These are phyloP conservation scores for Jaltomata sinuosa DNA, from an alignment of 257 asterid species.

Conservation along the genomic window DNA sequence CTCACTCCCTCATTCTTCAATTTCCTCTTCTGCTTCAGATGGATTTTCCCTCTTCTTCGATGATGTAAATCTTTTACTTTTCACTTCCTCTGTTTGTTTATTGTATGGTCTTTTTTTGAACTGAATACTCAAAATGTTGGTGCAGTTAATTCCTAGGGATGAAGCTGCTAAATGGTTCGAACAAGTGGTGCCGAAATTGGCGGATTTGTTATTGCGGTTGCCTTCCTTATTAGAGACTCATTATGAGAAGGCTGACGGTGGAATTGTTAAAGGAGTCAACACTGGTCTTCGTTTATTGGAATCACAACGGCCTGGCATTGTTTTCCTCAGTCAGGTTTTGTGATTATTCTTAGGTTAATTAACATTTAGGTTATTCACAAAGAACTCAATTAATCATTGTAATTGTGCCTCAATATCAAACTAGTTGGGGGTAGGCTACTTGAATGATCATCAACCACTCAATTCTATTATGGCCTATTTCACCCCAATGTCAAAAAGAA, in stretches of 20 bases:
- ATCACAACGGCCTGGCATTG: conserved; percentile 62
- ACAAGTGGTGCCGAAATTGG: conserved; percentile 61
- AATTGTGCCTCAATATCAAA: neutral
- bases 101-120: neutral
- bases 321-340: conserved; percentile 67
- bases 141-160: conserved; percentile 52
- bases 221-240: conserved; percentile 67
- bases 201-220: conserved; percentile 51
- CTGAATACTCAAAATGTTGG: neutral
- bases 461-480: neutral
- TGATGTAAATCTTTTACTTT: conserved; percentile 29
- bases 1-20: conserved; percentile 14
- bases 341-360: neutral
- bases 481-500: neutral
- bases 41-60: conserved; percentile 74
- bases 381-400: neutral
- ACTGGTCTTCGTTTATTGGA: conserved; percentile 61
- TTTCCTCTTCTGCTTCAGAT: conserved; percentile 35
- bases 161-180: conserved; percentile 58
- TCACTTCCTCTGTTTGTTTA: neutral
- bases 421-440: neutral
- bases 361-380: neutral
- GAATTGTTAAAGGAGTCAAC: conserved; percentile 24
- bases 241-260: conserved; percentile 34
- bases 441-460: neutral